Evolutionary conservation across 768 basidiomycete genomes (phyloP), one percentile per base, ranked within the genome.

Genomic region (Collybia sp.): DNA sequence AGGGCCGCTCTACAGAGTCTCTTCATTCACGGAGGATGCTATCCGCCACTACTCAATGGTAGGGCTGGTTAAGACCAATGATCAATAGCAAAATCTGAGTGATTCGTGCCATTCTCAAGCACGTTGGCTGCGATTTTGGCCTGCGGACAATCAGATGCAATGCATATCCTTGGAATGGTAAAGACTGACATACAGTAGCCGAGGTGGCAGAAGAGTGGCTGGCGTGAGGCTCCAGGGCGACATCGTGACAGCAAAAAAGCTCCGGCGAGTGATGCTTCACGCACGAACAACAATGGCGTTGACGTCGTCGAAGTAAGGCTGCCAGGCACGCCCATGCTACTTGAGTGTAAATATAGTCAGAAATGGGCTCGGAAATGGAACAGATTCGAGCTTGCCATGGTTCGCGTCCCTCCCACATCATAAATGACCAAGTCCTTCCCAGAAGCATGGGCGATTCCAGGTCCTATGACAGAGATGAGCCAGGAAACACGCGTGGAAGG

Each of bases 221-320:
- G 25, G 8, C 25, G 8, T 8, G 8, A 8, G 76, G 75, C 6
- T 79, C 80, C 25, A 77, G 76, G 0, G 83, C 84, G 2, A 77
- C 55, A 61, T 82, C 80, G 34, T 83, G 83, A 51, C 75, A n/a
- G n/a, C n/a, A n/a, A n/a, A n/a, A 76, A 10, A 65, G 69, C 42
- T 70, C 65, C 5, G 75, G 72, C 1, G 79, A 80, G 42, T 67
- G 60, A 30, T 77, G 66, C 45, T 72, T 25, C 8, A 25, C 25
- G 8, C 8, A 25, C 25, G 25, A 8, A 25, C 3, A 25, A 25
- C 8, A 53, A 88, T 83, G 4, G 85, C 83, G 56, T 85, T 77
- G 17, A 85, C 75, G 49, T 79, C 77, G 50, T 88, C 83, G 44
- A 88, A 88, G 59, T 75, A 87, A 2, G 83, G 79, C 3, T 82